A percentile compares a stretch with the other conserved stretches of the same genome.
Evolutionary conservation across 2,329 filamentous ascomycete genomes (phyloP).

Genomic region (Nothophoma quercina): DNA sequence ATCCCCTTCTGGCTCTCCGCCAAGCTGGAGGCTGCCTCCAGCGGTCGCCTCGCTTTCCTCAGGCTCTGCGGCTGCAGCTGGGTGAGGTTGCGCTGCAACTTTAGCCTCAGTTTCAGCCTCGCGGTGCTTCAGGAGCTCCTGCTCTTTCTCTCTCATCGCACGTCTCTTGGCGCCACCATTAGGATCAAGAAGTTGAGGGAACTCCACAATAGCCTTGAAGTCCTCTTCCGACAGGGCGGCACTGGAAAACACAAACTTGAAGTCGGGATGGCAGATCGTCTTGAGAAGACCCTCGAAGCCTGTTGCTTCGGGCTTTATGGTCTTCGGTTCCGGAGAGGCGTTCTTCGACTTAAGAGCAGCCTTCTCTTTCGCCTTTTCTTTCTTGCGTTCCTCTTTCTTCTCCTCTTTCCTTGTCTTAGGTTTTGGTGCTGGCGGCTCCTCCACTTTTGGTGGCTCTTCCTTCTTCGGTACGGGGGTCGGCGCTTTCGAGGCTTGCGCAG

Average conservation of each 20-base stretch:
- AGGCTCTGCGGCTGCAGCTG: conserved; percentile 49
- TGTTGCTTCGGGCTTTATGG: conserved; percentile 29
- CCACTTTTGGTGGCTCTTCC: conserved; percentile 41
- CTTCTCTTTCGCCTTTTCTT: conserved; percentile 36
- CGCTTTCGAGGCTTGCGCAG: conserved; percentile 44
- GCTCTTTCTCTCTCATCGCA: conserved; percentile 71
- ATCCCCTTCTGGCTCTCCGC: conserved; percentile 88
- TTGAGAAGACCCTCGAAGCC: conserved; percentile 50
- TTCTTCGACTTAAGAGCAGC: conserved; percentile 39
- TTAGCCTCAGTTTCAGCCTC: conserved; percentile 65
- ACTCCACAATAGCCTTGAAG: conserved; percentile 61
- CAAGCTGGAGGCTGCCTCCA: conserved; percentile 83
- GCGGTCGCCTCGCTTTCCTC: conserved; percentile 76
- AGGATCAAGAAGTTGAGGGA: conserved; percentile 82
- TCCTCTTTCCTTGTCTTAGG: conserved; percentile 37
- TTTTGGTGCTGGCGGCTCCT: conserved; percentile 29
- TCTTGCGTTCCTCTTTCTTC: conserved; percentile 29
- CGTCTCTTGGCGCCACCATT: conserved; percentile 83
- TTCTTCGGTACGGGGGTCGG: conserved; percentile 24
- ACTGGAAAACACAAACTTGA: conserved; percentile 63
- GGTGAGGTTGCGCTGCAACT: conserved; percentile 43
- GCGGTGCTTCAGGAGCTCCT: conserved; percentile 58
- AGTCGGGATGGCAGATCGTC: conserved; percentile 52
- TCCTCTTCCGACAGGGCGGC: conserved; percentile 53
- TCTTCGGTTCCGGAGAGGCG: conserved; percentile 34